Conservation (phyloP, 2,329 filamentous ascomycete genomes). For the Hypoxylon sp. region DNA sequence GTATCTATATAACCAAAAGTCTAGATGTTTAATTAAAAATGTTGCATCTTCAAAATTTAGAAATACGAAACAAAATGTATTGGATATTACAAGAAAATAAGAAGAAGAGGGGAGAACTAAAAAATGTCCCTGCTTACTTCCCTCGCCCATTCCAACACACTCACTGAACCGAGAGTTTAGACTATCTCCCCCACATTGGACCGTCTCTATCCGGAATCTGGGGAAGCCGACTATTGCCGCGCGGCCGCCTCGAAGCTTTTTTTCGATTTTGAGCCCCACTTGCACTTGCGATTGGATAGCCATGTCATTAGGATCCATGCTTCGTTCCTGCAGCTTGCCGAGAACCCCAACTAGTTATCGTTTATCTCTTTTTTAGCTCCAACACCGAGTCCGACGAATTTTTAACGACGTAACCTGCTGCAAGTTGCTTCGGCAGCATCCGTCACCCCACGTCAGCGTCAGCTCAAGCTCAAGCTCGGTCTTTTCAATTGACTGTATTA, state of each 20-base stretch:
- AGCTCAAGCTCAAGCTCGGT: constrained; percentile 1
- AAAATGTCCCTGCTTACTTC: constrained; percentile 21
- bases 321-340: constrained; percentile 34
- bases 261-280: constrained; percentile 2
- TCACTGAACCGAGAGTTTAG: constrained; percentile 6
- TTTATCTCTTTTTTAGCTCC: constrained; percentile 11
- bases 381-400: constrained; percentile 8
- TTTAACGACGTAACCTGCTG: constrained; percentile 12
- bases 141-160: constrained; percentile 7
- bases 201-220: constrained; percentile 44
- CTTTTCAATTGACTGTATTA: constrained; percentile 19
- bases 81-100: background rate
- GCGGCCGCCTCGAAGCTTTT: background rate
- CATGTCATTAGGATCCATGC: constrained; percentile 20
- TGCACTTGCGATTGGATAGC: constrained; percentile 21
- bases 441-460: constrained; percentile 1
- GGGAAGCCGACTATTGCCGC: constrained; percentile 41
- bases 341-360: constrained; percentile 15
- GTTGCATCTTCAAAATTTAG: too few relatives aligned
- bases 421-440: too few relatives aligned
- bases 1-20: too few relatives aligned
- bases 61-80: background rate
- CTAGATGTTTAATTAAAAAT: too few relatives aligned
- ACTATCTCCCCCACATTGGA: constrained; percentile 39
- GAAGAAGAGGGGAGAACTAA: constrained; percentile 6